Evolutionary conservation across 2,329 filamentous ascomycete species (phyloP).

Genomic region (Fusarium sp.): DNA sequence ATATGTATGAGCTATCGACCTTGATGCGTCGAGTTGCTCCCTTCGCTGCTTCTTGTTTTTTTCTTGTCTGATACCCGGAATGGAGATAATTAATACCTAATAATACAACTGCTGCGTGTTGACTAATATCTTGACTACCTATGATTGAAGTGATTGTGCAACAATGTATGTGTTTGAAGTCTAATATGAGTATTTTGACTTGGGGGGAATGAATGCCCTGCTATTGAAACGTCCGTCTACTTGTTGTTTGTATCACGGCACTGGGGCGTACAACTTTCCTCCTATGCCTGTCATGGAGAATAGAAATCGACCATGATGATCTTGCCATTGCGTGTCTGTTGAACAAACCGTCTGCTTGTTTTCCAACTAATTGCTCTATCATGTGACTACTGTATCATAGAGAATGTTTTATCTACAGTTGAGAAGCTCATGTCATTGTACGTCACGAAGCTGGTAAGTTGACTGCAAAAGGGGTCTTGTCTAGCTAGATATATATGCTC

Average conservation of each 20-base stretch:
- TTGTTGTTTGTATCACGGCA: too few relatives aligned
- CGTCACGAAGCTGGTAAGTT: background rate
- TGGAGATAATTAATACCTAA: constrained; percentile 61
- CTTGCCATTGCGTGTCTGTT: too few relatives aligned
- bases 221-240: too few relatives aligned
- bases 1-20: constrained; percentile 35
- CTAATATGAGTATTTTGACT: too few relatives aligned
- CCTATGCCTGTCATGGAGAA: too few relatives aligned
- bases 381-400: background rate
- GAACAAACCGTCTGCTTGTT: too few relatives aligned
- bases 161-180: too few relatives aligned
- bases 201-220: too few relatives aligned
- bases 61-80: constrained; percentile 59
- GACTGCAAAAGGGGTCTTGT: constrained; percentile 4
- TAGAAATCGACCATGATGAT: too few relatives aligned
- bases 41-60: constrained; percentile 48
- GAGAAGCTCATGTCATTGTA: background rate
- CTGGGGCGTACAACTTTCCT: too few relatives aligned
- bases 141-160: too few relatives aligned
- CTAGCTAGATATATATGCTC: constrained; percentile 21
- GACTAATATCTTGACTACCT: constrained; percentile 15
- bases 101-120: constrained; percentile 58
- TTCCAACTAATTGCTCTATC: background rate
- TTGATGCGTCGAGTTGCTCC: constrained; percentile 37
- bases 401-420: background rate